Conservation (phyloP, 1,139 yeast genomes). For the Diutina ranongensis region DNA sequence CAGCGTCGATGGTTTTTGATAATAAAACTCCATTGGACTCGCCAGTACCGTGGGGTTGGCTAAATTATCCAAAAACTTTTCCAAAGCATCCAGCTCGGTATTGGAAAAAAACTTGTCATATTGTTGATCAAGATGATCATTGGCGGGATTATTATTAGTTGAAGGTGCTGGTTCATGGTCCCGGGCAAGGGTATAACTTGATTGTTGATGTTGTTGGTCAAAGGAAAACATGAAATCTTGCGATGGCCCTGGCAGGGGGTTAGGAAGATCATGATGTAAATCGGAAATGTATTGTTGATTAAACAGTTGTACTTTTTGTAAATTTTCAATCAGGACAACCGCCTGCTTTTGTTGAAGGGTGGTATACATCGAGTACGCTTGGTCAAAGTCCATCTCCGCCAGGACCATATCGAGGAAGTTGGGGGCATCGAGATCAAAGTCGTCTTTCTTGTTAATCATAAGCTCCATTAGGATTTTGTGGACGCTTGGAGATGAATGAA, state of each 20-base stretch:
- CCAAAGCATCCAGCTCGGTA: conserved; percentile 35
- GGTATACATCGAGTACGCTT: conserved; percentile 32
- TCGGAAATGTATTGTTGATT: conserved; percentile 2
- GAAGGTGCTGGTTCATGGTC: neutral
- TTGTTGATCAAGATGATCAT: neutral
- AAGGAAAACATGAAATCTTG: neutral
- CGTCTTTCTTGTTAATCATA: conserved; percentile 5
- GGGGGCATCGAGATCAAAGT: conserved; percentile 3
- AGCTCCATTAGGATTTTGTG: conserved; percentile 3
- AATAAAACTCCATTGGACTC: conserved; percentile 23
- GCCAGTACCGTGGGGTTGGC: conserved; percentile 19
- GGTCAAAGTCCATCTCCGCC: conserved; percentile 36
- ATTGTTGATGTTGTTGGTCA: neutral
- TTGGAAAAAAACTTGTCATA: conserved; percentile 33
- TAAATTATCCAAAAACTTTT: conserved; percentile 32
- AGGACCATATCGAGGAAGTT: conserved; percentile 12
- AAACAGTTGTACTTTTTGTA: conserved; percentile 25
- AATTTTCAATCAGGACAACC: conserved; percentile 23
- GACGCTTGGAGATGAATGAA: neutral
- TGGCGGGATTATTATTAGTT: neutral
- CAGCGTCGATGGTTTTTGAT: conserved; percentile 10
- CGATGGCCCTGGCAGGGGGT: neutral
- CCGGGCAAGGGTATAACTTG: neutral
- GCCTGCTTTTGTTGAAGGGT: conserved; percentile 31
- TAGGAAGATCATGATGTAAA: neutral